phyloP scores from a whole-genome alignment of 371 early-diverging fungal genomes.

The Nematocida sp. region DNA sequence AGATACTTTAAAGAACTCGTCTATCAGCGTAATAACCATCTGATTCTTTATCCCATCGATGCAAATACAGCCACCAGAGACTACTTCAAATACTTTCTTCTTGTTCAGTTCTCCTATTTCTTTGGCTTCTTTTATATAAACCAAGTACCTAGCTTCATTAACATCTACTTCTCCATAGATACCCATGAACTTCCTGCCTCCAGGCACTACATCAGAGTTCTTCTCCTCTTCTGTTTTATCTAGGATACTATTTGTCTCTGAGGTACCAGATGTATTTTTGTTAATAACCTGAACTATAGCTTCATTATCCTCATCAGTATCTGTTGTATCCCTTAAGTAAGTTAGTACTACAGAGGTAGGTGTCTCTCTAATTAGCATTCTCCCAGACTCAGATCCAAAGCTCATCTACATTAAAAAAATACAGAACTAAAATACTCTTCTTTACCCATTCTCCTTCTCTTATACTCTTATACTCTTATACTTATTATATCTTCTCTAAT shows the following conservation, averaged over 20 bases:
- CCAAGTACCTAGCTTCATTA: slow-evolving; percentile 49
- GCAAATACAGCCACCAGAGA: slow-evolving; percentile 14
- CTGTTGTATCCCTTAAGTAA: background rate
- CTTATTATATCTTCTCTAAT: no score
- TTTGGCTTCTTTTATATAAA: slow-evolving; percentile 47
- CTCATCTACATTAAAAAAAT: slow-evolving; percentile 25
- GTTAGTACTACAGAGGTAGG: background rate
- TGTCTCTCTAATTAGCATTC: slow-evolving; percentile 6
- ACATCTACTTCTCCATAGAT: slow-evolving; percentile 45
- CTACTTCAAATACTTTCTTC: slow-evolving; percentile 56
- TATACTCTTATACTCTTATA: no score
- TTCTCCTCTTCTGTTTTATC: background rate
- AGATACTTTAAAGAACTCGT: slow-evolving; percentile 49
- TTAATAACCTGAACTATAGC: background rate
- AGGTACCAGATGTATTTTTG: background rate
- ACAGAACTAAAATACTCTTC: background rate
- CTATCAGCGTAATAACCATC: background rate
- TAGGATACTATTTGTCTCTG: background rate
- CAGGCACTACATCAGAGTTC: background rate
- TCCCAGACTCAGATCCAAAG: background rate
- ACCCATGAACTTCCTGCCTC: slow-evolving; percentile 17
- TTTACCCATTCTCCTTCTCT: background rate
- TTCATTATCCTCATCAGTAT: background rate
- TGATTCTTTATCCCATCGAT: slow-evolving; percentile 10
- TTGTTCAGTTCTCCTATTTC: slow-evolving; percentile 38